Conservation (phyloP, 306 rosid species). For the Prunus dulcis region DNA sequence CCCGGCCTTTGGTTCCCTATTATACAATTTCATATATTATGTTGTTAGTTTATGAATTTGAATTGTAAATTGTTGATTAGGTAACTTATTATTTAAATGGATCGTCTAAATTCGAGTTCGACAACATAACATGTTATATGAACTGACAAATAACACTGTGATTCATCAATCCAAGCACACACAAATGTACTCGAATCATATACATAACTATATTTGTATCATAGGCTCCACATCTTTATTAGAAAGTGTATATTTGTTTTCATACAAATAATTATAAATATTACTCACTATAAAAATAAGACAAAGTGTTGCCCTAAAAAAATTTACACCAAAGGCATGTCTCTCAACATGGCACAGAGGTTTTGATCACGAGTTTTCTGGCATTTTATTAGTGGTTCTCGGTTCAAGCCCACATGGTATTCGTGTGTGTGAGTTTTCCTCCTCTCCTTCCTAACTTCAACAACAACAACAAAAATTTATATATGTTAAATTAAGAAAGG, state of each 20-base stretch:
- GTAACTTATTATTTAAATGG: too few species aligned
- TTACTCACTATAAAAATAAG: background rate
- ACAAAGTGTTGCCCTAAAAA: slow-evolving; percentile 5
- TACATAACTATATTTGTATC: background rate
- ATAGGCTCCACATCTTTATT: background rate
- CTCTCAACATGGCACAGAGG: background rate
- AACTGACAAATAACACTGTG: background rate
- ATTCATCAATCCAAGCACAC: background rate
- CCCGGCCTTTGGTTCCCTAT: background rate
- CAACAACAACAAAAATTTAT: too few species aligned
- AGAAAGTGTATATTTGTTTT: too few species aligned
- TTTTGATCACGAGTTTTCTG: background rate
- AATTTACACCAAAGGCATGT: background rate
- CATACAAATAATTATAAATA: background rate
- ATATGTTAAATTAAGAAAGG: too few species aligned
- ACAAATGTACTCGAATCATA: background rate
- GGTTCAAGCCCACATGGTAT: too few species aligned
- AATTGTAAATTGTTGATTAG: too few species aligned
- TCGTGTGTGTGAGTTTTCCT: too few species aligned
- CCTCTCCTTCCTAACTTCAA: too few species aligned
- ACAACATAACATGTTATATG: too few species aligned
- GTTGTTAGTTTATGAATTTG: background rate
- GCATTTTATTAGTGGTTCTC: background rate
- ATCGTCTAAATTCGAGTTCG: too few species aligned
- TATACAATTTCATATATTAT: too few species aligned